These are phyloP conservation scores for Macrolepiota dolichaula DNA, from an alignment of 768 basidiomycete genomes.

Conservation along the genomic window DNA sequence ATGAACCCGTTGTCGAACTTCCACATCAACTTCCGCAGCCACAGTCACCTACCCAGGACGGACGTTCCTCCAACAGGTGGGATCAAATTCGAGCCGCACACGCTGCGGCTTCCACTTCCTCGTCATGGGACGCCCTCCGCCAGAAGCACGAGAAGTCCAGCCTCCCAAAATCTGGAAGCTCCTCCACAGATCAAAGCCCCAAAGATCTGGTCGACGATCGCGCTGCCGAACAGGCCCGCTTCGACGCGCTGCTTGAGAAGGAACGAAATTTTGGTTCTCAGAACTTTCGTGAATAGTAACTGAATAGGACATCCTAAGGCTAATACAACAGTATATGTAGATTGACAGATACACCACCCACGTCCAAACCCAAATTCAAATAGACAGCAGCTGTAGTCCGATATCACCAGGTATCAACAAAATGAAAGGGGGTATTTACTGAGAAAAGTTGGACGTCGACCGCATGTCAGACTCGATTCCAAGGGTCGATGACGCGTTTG, in stretches of 20 bases:
- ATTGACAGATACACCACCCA: slow-evolving; percentile 1
- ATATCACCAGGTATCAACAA: neutral
- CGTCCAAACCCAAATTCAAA: neutral
- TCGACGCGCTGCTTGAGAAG: slow-evolving; percentile 56
- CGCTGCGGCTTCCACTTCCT: slow-evolving; percentile 34
- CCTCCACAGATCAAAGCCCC: slow-evolving; percentile 10
- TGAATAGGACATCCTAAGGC: slow-evolving; percentile 3
- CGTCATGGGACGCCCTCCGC: slow-evolving; percentile 69
- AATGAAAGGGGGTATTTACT: neutral
- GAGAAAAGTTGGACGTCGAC: slow-evolving; percentile 1
- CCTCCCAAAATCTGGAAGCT: neutral
- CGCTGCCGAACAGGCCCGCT: slow-evolving; percentile 47
- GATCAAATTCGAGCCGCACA: slow-evolving; percentile 63
- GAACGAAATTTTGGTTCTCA: slow-evolving; percentile 42
- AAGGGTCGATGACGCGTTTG: neutral
- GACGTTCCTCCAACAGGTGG: slow-evolving; percentile 45
- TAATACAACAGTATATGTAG: slow-evolving; percentile 8
- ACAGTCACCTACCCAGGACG: neutral
- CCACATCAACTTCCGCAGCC: neutral
- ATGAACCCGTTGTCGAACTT: neutral
- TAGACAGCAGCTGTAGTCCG: neutral
- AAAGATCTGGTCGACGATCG: slow-evolving; percentile 27
- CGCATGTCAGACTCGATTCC: slow-evolving; percentile 9
- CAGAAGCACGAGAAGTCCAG: slow-evolving; percentile 21
- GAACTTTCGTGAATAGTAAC: neutral